A percentile compares a stretch with the other conserved stretches of the same genome.
These are phyloP conservation scores for Tulasnella sp. DNA, from an alignment of 768 basidiomycete species.

Conservation along the genomic window DNA sequence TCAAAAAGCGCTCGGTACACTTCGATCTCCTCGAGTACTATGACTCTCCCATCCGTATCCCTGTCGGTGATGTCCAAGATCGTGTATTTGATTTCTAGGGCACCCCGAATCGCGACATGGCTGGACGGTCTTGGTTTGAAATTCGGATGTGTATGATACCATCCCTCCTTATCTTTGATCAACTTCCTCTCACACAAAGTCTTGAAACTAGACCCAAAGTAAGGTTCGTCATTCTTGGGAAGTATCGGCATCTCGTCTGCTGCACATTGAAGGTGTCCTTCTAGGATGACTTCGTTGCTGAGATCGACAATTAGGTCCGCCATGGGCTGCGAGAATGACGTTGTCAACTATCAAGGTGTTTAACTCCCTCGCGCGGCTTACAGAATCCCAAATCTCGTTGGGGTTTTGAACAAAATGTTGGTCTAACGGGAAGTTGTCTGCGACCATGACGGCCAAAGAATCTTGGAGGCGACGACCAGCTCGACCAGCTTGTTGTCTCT, in stretches of 20 bases:
- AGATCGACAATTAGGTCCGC: conserved; percentile 61
- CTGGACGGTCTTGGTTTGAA: conserved; percentile 67
- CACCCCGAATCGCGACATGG: conserved; percentile 63
- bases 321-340: conserved; percentile 24
- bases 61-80: conserved; percentile 49
- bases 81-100: conserved; percentile 65
- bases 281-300: conserved; percentile 60
- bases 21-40: conserved; percentile 71
- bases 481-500: conserved; percentile 85
- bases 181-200: conserved; percentile 53
- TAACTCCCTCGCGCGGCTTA: not conserved
- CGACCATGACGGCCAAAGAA: conserved; percentile 62
- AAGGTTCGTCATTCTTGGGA: conserved; percentile 42
- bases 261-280: conserved; percentile 82
- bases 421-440: conserved; percentile 59
- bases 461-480: conserved; percentile 75
- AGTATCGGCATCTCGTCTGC: conserved; percentile 75
- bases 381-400: conserved; percentile 42
- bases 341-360: not conserved
- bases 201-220: conserved; percentile 50
- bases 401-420: conserved; percentile 62
- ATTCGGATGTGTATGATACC: conserved; percentile 76
- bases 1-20: conserved; percentile 76
- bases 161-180: conserved; percentile 63
- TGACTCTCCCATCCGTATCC: conserved; percentile 26